Evolutionary conservation across 495 filamentous ascomycete genomes (phyloP), one percentile per base, ranked within the genome.

Genomic region (Rostrohypoxylon terebratum): DNA sequence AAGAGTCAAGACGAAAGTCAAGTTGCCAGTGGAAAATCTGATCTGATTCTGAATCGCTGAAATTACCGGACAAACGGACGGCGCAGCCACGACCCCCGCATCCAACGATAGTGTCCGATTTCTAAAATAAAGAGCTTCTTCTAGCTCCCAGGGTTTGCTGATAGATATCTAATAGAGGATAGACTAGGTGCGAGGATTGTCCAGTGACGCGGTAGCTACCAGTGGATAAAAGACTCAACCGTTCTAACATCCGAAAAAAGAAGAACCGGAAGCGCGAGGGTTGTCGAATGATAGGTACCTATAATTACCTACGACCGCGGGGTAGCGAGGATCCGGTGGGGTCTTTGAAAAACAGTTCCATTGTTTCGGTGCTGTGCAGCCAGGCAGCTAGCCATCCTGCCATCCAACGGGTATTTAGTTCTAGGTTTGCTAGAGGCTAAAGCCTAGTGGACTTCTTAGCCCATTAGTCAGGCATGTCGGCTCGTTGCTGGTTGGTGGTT

Each of bases 31-130:
- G 13, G 11, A 47, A 47, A 33, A 28, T 28, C 28, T 28, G 28
- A 28, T 28, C 28, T 28, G 28, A 28, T 28, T 58, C 57, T 44
- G n/a, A 34, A 8, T 59, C 31, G 28, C 16, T 20, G 51, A 55
- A 53, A 34, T 11, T 21, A 5, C 38, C 71, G 71, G 71, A 63
- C 71, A 69, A 73, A 69, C 25, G 71, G 71, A 63, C 47, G 18
- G 54, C 54, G 38, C 36, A 25, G 55, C 11, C 47, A 23, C 47
- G 45, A 18, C 34, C 71, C 66, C 71, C 60, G 60, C 71, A 73
- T 16, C 50, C 61, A 25, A 53, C 14, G 36, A 68, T 62, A 45
- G 61, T 44, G 33, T 69, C 42, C 60, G 60, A 36, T 20, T 13
- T 38, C 28, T 48, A 59, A 45, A 59, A 72, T 40, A 55, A 51